Conservation (phyloP, 1,284 basidiomycete genomes). For the Ganoderma boninense region DNA sequence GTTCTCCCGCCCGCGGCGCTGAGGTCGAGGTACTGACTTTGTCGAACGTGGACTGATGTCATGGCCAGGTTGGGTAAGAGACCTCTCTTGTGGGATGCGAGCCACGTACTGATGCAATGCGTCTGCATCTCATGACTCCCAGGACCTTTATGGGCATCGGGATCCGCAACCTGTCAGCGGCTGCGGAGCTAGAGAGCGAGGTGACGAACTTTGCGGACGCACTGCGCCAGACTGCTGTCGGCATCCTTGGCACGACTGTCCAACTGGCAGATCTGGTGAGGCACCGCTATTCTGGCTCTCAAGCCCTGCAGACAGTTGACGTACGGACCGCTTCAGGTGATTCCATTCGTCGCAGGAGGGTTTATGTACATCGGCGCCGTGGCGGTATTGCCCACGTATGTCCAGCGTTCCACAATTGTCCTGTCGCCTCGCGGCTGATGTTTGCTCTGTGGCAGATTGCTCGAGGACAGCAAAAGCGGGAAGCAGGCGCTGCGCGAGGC, state of each 20-base stretch:
- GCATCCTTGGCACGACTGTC: conserved; percentile 84
- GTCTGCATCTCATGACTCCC: neutral
- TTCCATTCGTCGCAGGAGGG: conserved; percentile 92
- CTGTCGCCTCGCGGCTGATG: conserved; percentile 3
- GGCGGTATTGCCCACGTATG: conserved; percentile 88
- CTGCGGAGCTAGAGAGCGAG: conserved; percentile 51
- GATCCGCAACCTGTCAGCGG: conserved; percentile 73
- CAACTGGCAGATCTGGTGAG: conserved; percentile 79
- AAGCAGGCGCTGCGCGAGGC: conserved; percentile 89
- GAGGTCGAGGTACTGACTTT: neutral
- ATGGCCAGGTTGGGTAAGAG: conserved; percentile 38
- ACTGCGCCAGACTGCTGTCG: conserved; percentile 73
- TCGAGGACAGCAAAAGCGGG: conserved; percentile 86
- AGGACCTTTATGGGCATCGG: conserved; percentile 92
- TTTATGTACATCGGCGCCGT: conserved; percentile 93
- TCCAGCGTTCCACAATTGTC: conserved; percentile 30
- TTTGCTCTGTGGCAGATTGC: conserved; percentile 57
- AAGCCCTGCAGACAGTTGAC: neutral
- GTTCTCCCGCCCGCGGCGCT: conserved; percentile 14
- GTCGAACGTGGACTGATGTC: conserved; percentile 15
- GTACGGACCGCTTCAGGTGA: conserved; percentile 61
- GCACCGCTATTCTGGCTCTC: conserved; percentile 22
- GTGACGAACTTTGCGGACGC: conserved; percentile 71
- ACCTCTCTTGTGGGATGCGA: neutral
- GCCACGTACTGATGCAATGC: conserved; percentile 18